These are phyloP conservation scores for Barbarea vulgaris DNA, from an alignment of 345 rosid species.

Conservation along the genomic window DNA sequence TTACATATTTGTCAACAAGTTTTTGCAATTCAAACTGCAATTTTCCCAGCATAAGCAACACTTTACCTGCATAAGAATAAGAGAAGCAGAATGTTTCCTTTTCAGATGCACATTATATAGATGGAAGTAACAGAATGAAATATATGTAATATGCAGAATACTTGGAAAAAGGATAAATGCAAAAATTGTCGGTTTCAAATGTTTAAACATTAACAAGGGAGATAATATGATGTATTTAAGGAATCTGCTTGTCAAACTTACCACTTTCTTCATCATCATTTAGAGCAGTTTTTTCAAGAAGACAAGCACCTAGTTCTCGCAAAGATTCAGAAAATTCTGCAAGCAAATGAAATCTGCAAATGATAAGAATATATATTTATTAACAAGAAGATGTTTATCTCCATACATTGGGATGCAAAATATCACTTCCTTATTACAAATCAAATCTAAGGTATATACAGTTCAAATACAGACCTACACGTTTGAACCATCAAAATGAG, in stretches of 20 bases:
- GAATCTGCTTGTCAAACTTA: conserved; percentile 37
- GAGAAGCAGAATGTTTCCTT: not conserved
- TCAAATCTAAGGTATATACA: not conserved
- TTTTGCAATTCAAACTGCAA: conserved; percentile 83
- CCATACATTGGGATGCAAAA: conserved; percentile 1
- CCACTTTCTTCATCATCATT: conserved; percentile 92
- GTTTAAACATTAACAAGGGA: not conserved
- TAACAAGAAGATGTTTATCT: conserved; percentile 25
- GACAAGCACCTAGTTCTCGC: conserved; percentile 85
- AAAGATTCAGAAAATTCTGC: conserved; percentile 96
- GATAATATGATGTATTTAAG: conserved; percentile 9
- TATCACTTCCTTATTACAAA: not conserved
- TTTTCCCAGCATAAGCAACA: conserved; percentile 85
- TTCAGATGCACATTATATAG: not conserved
- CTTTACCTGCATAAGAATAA: conserved; percentile 60
- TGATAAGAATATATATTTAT: conserved; percentile 35
- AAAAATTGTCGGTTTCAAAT: not conserved
- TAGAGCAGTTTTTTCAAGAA: conserved; percentile 74
- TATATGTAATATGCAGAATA: not conserved
- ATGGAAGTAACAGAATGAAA: not conserved
- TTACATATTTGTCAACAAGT: conserved; percentile 88
- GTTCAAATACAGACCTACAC: not conserved
- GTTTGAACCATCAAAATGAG: not conserved
- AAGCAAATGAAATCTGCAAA: conserved; percentile 41
- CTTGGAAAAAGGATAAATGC: conserved; percentile 7